phyloP scores from a whole-genome alignment of 75 land plant genomes.

The Ceratopteris richardii region DNA sequence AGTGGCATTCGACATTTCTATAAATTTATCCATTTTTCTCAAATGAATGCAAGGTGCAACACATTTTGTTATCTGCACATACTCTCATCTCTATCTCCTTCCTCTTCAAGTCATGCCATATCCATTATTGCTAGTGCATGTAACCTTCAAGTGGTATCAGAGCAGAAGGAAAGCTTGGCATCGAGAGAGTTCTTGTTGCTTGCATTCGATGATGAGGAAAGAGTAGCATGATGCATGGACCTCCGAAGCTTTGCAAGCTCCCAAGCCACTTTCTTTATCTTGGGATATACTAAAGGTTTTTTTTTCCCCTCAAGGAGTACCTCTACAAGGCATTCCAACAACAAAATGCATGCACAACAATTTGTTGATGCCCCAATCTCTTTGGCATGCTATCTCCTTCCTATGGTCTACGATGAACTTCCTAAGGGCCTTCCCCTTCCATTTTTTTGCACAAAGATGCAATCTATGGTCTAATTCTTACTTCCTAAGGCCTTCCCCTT shows the following conservation, averaged over 20 bases:
- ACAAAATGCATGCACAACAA: constrained; percentile 50
- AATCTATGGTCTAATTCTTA: constrained; percentile 45
- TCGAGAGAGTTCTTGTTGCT: constrained; percentile 46
- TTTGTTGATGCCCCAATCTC: constrained; percentile 44
- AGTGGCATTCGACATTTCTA: too few relatives aligned
- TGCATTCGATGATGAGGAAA: constrained; percentile 14
- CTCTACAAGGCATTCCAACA: constrained; percentile 50
- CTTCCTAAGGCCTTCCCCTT: constrained; percentile 62
- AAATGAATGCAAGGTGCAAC: too few relatives aligned
- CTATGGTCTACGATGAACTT: too few relatives aligned
- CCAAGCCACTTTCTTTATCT: constrained; percentile 59
- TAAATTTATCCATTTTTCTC: too few relatives aligned
- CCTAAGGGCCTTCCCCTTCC: too few relatives aligned
- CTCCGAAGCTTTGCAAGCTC: constrained; percentile 59
- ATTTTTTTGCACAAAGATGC: constrained; percentile 34
- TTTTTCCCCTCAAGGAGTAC: constrained; percentile 29
- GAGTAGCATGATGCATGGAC: constrained; percentile 25
- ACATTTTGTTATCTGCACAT: too few relatives aligned
- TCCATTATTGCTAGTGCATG: too few relatives aligned
- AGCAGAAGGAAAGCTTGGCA: constrained; percentile 91
- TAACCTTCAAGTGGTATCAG: too few relatives aligned
- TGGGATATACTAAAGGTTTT: constrained; percentile 43
- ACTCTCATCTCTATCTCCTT: too few relatives aligned
- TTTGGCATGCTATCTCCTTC: constrained; percentile 21
- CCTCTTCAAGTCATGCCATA: too few relatives aligned